phyloP scores from a whole-genome alignment of 805 yeast species.

The Cyberlindnera petersonii region DNA sequence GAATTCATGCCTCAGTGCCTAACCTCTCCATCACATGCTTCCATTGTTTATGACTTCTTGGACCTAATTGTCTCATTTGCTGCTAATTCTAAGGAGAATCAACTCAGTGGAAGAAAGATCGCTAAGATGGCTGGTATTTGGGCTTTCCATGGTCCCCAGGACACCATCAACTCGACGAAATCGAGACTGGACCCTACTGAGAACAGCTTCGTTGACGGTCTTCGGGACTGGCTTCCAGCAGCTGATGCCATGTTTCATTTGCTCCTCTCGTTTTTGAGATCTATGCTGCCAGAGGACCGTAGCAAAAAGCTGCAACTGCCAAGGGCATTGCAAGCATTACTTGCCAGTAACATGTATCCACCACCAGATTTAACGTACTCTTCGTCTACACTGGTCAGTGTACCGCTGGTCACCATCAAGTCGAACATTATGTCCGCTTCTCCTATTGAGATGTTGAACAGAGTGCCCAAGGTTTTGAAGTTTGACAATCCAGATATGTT shows the following conservation, averaged over 20 bases:
- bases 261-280: slow-evolving; percentile 67
- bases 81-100: slow-evolving; percentile 73
- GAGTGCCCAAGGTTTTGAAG: slow-evolving; percentile 54
- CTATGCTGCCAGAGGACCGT: slow-evolving; percentile 68
- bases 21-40: slow-evolving; percentile 81
- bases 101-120: slow-evolving; percentile 74
- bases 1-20: slow-evolving; percentile 82
- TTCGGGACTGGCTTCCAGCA: slow-evolving; percentile 73
- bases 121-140: slow-evolving; percentile 81
- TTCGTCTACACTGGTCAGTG: slow-evolving; percentile 40
- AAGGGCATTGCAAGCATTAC: slow-evolving; percentile 56
- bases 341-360: slow-evolving; percentile 71
- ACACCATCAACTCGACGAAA: slow-evolving; percentile 21
- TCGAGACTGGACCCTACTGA: slow-evolving; percentile 24
- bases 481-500: slow-evolving; percentile 69
- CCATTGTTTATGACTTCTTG: slow-evolving; percentile 82
- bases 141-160: slow-evolving; percentile 63
- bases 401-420: slow-evolving; percentile 59
- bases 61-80: slow-evolving; percentile 76
- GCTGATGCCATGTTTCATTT: slow-evolving; percentile 85
- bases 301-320: slow-evolving; percentile 57
- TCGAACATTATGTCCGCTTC: slow-evolving; percentile 37
- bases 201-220: slow-evolving; percentile 59
- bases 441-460: slow-evolving; percentile 56
- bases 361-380: slow-evolving; percentile 46